Percentiles rank a stretch among this genome's conserved stretches.
phyloP scores from a whole-genome alignment of 768 basidiomycete species.

The Lepiota venenata region DNA sequence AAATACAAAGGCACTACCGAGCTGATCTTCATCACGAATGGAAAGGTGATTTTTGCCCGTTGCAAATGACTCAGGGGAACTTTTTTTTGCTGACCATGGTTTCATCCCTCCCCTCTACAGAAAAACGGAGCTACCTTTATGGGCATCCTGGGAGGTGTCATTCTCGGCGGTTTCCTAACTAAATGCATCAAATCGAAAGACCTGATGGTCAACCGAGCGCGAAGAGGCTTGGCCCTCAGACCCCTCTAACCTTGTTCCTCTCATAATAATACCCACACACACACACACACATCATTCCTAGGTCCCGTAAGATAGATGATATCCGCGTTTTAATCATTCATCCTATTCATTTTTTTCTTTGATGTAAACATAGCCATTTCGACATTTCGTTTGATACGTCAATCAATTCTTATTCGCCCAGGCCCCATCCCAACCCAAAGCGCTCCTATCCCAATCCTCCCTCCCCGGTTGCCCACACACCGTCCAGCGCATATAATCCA shows the following conservation, averaged over 20 bases:
- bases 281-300: background rate
- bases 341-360: no score
- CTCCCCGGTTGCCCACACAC: constrained; percentile 45
- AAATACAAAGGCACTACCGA: constrained; percentile 21
- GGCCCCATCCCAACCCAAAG: constrained; percentile 58
- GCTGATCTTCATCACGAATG: constrained; percentile 22
- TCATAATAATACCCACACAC: no score
- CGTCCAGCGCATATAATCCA: constrained; percentile 56
- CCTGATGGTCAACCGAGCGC: constrained; percentile 22
- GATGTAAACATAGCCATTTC: background rate
- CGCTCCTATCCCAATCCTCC: constrained; percentile 50
- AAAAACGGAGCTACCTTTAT: constrained; percentile 19
- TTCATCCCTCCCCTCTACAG: no score
- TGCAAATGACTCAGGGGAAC: no score
- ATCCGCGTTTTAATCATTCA: background rate
- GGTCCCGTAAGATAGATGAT: background rate
- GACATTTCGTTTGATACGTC: no score
- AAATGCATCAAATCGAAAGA: constrained; percentile 36
- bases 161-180: constrained; percentile 42
- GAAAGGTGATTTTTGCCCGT: constrained; percentile 21
- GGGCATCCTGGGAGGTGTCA: constrained; percentile 43
- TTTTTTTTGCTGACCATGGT: background rate
- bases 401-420: constrained; percentile 38
- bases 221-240: constrained; percentile 17
- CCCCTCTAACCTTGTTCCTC: background rate